A percentile compares a stretch with the other conserved stretches of the same genome.
phyloP scores from a whole-genome alignment of 2,329 filamentous ascomycete species.

The Coniochaeta sp. region DNA sequence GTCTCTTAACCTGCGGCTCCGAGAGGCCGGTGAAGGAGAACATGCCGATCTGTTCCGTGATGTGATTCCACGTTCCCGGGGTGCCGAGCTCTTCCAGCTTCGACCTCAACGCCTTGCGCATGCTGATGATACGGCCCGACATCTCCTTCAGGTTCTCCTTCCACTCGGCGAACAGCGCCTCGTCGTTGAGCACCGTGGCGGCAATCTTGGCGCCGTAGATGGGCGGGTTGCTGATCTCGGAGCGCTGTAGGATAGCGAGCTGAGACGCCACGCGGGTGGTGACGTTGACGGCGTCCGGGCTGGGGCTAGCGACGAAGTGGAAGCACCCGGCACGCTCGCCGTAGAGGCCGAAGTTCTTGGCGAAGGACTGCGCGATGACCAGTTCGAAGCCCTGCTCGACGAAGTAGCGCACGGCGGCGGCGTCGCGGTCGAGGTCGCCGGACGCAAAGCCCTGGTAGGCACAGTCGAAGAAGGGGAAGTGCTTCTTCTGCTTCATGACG shows the following conservation, averaged over 20 bases:
- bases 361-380: slow-evolving; percentile 85
- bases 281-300: slow-evolving; percentile 52
- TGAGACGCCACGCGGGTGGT: slow-evolving; percentile 72
- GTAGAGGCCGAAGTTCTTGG: slow-evolving; percentile 97
- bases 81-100: slow-evolving; percentile 82
- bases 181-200: slow-evolving; percentile 75
- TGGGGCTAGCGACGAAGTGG: slow-evolving; percentile 78
- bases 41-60: slow-evolving; percentile 99
- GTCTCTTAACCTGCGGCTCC: slow-evolving; percentile 64
- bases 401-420: slow-evolving; percentile 91
- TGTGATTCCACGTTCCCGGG: slow-evolving; percentile 91
- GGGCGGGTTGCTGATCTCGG: slow-evolving; percentile 95
- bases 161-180: slow-evolving; percentile 79
- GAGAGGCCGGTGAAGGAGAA: slow-evolving; percentile 86
- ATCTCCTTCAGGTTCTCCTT: slow-evolving; percentile 86
- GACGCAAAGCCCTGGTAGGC: slow-evolving; percentile 98
- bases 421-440: slow-evolving; percentile 76
- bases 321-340: slow-evolving; percentile 95
- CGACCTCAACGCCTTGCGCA: slow-evolving; percentile 70
- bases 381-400: slow-evolving; percentile 86
- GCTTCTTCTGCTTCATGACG: slow-evolving; percentile 67
- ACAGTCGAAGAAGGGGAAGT: slow-evolving; percentile 97
- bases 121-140: slow-evolving; percentile 89
- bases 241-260: slow-evolving; percentile 88
- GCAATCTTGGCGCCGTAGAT: slow-evolving; percentile 91